Evolutionary conservation across 2,329 filamentous ascomycete genomes (phyloP).

Genomic region (Claviceps purpurea): DNA sequence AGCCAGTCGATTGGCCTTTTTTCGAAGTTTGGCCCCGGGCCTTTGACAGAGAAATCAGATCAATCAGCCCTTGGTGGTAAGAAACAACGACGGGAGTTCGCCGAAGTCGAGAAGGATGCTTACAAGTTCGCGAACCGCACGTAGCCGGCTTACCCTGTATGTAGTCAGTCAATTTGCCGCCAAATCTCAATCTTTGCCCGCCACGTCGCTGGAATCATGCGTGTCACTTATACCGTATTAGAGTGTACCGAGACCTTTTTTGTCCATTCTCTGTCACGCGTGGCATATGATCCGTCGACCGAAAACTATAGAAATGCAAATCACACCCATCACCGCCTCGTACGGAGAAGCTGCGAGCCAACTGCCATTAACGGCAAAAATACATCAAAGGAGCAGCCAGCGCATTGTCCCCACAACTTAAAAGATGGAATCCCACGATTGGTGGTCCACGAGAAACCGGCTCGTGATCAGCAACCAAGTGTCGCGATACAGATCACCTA

Average conservation of each 20-base stretch:
- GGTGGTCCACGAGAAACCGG: neutral
- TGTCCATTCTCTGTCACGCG: too few species aligned
- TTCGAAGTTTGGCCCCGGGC: too few species aligned
- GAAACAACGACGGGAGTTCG: too few species aligned
- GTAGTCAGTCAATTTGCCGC: neutral
- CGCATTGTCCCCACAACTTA: neutral
- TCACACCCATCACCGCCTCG: neutral
- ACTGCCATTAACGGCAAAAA: conserved; percentile 1
- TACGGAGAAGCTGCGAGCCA: neutral
- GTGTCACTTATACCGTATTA: neutral
- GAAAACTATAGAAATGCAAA: neutral
- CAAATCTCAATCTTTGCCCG: neutral
- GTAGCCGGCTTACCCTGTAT: neutral
- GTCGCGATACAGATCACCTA: neutral
- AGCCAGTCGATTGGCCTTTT: too few species aligned
- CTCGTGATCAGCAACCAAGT: neutral
- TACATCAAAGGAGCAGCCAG: neutral
- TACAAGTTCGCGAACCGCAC: too few species aligned
- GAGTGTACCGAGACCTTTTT: neutral
- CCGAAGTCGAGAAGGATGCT: too few species aligned
- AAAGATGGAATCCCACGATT: neutral
- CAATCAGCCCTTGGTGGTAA: too few species aligned
- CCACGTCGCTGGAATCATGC: neutral
- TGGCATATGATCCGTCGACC: neutral
- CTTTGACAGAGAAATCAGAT: too few species aligned